Percentiles rank a stretch among this genome's conserved stretches.
phyloP scores from a whole-genome alignment of 2,329 filamentous ascomycete species.

The Akanthomyces muscarius region DNA sequence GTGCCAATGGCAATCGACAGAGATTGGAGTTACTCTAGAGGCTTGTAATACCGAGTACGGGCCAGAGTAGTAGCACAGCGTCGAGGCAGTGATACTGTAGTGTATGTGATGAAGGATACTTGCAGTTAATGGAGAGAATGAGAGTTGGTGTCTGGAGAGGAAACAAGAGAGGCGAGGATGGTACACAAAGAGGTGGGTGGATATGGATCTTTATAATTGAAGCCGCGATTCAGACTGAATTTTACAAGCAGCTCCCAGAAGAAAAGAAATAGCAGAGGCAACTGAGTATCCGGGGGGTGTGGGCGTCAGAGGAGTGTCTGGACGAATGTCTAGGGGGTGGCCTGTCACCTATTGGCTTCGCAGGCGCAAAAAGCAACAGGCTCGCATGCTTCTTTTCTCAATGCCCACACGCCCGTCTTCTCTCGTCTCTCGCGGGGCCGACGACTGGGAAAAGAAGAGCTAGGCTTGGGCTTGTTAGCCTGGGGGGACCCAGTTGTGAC shows the following conservation, averaged over 20 bases:
- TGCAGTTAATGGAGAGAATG: neutral
- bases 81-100: constrained; percentile 1
- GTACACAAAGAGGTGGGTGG: neutral
- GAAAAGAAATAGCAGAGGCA: constrained; percentile 7
- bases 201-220: constrained; percentile 14
- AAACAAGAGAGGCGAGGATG: neutral
- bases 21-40: neutral
- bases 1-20: neutral
- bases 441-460: constrained; percentile 10
- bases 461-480: neutral
- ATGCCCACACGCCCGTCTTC: constrained; percentile 11
- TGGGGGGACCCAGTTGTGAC: neutral
- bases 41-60: neutral
- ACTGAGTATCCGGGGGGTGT: neutral
- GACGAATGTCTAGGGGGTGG: neutral
- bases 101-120: neutral
- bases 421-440: constrained; percentile 11
- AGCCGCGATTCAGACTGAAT: constrained; percentile 11
- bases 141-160: constrained; percentile 2
- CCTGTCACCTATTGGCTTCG: constrained; percentile 9
- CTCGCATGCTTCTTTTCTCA: constrained; percentile 14
- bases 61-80: neutral
- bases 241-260: constrained; percentile 2
- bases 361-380: constrained; percentile 12
- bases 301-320: neutral